These are phyloP conservation scores for Lentinula sp. DNA, from an alignment of 768 basidiomycete species.

Conservation along the genomic window DNA sequence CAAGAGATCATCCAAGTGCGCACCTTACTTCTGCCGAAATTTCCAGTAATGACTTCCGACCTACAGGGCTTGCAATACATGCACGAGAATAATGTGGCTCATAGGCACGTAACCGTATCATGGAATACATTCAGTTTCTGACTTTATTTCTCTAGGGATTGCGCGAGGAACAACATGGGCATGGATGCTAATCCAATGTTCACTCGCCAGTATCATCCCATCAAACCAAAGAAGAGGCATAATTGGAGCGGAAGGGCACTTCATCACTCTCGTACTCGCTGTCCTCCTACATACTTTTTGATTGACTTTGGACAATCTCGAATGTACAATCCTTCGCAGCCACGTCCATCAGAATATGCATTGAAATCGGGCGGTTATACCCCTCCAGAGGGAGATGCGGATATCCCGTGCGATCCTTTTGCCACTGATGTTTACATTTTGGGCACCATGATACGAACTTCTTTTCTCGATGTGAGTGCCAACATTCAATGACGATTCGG, in stretches of 20 bases:
- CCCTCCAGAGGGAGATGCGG: conserved; percentile 26
- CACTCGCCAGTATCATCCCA: not conserved
- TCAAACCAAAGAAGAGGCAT: not conserved
- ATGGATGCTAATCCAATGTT: not conserved
- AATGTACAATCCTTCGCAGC: conserved; percentile 19
- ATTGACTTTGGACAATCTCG: conserved; percentile 33
- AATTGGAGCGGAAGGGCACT: conserved; percentile 5
- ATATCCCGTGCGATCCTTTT: conserved; percentile 30
- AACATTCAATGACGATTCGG: not conserved
- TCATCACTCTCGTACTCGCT: conserved; percentile 20
- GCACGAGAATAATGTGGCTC: conserved; percentile 23
- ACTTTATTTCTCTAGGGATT: not conserved
- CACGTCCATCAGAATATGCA: conserved; percentile 22
- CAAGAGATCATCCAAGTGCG: conserved; percentile 24
- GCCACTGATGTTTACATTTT: conserved; percentile 38
- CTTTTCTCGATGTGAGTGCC: conserved; percentile 8
- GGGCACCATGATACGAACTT: conserved; percentile 26
- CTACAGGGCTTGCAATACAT: conserved; percentile 25
- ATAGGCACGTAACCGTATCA: conserved; percentile 2
- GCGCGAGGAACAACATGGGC: not conserved
- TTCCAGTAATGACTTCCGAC: not conserved
- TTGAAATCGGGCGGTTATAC: conserved; percentile 33
- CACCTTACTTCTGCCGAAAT: not conserved
- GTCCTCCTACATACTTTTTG: conserved; percentile 28
- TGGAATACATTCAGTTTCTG: not conserved